Base-by-base conservation (phyloP, 2,329 filamentous ascomycete genomes). In the Colletotrichum tamarilloi region DNA sequence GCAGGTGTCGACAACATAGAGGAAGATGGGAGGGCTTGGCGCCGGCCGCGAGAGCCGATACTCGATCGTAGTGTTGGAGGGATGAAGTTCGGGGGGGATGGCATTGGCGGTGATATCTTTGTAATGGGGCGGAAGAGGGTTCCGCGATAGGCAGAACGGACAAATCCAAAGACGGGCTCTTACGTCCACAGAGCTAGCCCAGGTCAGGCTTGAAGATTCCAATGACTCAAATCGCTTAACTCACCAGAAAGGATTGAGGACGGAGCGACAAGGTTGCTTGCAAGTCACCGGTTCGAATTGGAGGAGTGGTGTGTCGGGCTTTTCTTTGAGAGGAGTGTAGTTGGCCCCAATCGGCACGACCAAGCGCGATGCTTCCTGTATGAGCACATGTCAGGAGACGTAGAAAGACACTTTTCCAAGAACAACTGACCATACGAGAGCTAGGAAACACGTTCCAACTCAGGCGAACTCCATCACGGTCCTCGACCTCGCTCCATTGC, bases 361-460 rank as follows among this genome's bases (percentile, higher is more conserved):
- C 67, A 98, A 91, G 74, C 95, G 91, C 73, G 95, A 98, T 69
- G 95, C 95, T 92, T 98, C 95, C 94, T 97, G 79, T 9, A 8
- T 53, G 46, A 7, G 68, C 74, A 78, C 75, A 84, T 77, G 76
- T 75, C 22, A 28, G 16, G 32, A 19, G 30, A 5, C 35, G 14
- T 28, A 35, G 16, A 9, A 14, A 4, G 11, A 26, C 38, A 46
- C 63, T 42, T 55, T 56, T 46, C 68, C 68, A 74, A 69, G 19
- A 19, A 16, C 5, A 3, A 85, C 89, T 78, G 79, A 95, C 95
- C 95, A 99, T 98, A 82, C 97, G 95, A 80, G 96, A 96, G 87
- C 95, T 98, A 62, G 97, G 97, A 81, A 99, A 97, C 74, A 97
- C 97, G 83, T 99, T 99, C 97, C 97, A 99, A 85, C 96, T 98